Percentiles rank a stretch among this genome's conserved stretches.
Conservation (phyloP, 257 asterid species). For the Nicotiana otophora region DNA sequence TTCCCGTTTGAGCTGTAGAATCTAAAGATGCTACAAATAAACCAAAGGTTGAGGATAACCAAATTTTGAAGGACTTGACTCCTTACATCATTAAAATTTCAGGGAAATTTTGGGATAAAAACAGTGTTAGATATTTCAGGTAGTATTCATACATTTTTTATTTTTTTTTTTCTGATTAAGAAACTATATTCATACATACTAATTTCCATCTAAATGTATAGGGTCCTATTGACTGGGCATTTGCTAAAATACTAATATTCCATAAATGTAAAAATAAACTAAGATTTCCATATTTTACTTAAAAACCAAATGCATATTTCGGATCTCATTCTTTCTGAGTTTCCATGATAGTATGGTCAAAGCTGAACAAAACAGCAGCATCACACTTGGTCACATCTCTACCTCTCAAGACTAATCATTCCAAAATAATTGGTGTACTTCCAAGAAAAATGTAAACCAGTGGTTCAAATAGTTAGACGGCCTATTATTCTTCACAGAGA, state of each 20-base stretch:
- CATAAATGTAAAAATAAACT: neutral
- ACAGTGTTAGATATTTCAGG: neutral
- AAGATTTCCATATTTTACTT: neutral
- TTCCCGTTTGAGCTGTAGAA: conserved; percentile 80
- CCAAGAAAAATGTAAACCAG: neutral
- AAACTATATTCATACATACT: neutral
- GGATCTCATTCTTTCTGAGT: neutral
- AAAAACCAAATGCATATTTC: neutral
- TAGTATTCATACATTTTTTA: neutral
- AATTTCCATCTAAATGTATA: neutral
- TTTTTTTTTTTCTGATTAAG: neutral
- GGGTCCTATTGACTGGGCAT: neutral
- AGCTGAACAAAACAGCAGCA: neutral
- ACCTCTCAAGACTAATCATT: neutral
- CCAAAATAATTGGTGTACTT: neutral
- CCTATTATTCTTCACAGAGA: neutral
- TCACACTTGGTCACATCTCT: neutral
- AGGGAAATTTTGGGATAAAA: neutral
- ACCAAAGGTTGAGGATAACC: neutral
- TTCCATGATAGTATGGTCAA: neutral
- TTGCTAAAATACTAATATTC: neutral
- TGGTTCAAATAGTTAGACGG: neutral
- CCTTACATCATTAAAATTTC: neutral
- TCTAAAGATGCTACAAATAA: conserved; percentile 61
- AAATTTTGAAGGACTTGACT: neutral